Percentiles rank a stretch among this genome's conserved stretches.
Evolutionary conservation across 345 rosid genomes (phyloP).

Genomic region (Hibiscus mutabilis): DNA sequence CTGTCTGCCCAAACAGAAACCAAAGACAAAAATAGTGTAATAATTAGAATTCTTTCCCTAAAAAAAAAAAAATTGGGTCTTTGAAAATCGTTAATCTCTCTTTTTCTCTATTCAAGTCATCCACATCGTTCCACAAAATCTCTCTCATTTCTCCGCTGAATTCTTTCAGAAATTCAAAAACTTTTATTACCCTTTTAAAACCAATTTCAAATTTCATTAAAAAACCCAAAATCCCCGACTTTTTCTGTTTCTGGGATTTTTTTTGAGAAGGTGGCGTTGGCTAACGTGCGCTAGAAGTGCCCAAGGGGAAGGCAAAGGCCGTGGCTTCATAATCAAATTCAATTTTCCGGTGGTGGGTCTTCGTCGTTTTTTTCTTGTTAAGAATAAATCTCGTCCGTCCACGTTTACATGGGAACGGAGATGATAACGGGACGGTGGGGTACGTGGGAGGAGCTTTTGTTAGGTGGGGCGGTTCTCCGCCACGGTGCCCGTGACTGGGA

Average conservation of each 20-base stretch:
- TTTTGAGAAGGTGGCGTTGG: not conserved
- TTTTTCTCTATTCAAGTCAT: slow-evolving; percentile 2
- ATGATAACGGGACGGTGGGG: slow-evolving; percentile 51
- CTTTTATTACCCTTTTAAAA: not conserved
- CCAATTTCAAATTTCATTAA: not conserved
- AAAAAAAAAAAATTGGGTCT: not conserved
- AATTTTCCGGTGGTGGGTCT: slow-evolving; percentile 1
- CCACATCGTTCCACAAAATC: not conserved
- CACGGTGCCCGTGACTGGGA: slow-evolving; percentile 77
- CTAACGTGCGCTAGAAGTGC: slow-evolving; percentile 19
- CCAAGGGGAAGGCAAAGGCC: not conserved
- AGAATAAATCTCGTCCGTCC: slow-evolving; percentile 5
- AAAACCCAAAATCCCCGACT: not conserved
- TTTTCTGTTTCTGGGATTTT: not conserved
- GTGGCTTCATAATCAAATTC: slow-evolving; percentile 8
- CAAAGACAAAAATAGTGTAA: not conserved
- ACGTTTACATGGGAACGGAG: slow-evolving; percentile 26
- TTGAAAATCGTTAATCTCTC: not conserved
- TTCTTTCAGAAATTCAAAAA: not conserved
- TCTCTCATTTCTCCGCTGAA: not conserved
- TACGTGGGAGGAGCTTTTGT: slow-evolving; percentile 86
- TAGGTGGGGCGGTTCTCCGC: slow-evolving; percentile 89
- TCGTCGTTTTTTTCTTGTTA: slow-evolving; percentile 10
- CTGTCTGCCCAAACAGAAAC: slow-evolving; percentile 4
- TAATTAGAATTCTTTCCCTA: not conserved